Conservation (phyloP, 352 stramenopile genomes). For the Pythium pyrilobum region DNA sequence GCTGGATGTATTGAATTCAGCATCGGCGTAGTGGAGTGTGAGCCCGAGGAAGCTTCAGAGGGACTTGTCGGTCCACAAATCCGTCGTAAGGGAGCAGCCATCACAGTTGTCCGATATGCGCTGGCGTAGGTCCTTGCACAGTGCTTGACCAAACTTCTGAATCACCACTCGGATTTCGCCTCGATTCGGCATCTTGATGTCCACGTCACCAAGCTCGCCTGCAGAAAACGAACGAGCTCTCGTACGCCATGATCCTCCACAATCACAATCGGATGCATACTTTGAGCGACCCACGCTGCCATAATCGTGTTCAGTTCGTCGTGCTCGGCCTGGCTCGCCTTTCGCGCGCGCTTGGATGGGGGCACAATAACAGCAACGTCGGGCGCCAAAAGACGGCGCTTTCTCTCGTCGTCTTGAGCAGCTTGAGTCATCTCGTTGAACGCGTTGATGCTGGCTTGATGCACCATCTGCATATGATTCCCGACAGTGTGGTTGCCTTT, state of each 20-base stretch:
- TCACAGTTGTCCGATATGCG: neutral
- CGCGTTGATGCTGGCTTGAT: no score
- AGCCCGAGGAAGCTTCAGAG: neutral
- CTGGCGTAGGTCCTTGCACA: neutral
- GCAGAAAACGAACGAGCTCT: neutral
- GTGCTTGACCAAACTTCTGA: neutral
- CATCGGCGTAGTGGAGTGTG: neutral
- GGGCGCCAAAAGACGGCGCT: no score
- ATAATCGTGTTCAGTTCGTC: no score
- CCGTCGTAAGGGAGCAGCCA: neutral
- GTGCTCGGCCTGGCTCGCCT: no score
- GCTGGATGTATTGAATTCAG: neutral
- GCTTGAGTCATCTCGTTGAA: no score
- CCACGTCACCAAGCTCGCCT: neutral
- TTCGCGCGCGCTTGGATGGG: no score
- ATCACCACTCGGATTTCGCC: neutral
- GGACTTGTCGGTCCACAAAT: neutral
- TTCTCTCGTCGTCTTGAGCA: no score
- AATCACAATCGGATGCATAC: neutral
- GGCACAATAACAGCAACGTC: no score
- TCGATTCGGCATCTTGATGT: neutral
- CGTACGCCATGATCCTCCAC: neutral
- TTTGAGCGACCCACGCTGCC: neutral
- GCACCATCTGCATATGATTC: no score
- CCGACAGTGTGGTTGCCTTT: no score